Percentiles rank a stretch among this genome's conserved stretches.
These are phyloP conservation scores for Citrus unshiu DNA, from an alignment of 345 rosid genomes.

Conservation along the genomic window DNA sequence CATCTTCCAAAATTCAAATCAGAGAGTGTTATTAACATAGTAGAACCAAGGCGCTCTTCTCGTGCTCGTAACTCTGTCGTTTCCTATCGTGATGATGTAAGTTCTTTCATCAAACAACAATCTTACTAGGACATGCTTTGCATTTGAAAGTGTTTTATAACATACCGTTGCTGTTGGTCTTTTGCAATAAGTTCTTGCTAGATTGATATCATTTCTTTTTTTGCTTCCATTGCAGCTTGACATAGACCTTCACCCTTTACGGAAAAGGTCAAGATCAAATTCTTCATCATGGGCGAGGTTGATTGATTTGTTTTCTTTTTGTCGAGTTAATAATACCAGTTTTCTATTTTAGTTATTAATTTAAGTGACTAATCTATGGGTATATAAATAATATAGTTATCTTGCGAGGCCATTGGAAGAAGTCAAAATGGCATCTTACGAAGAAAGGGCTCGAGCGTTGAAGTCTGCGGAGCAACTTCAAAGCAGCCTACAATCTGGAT, in stretches of 20 bases:
- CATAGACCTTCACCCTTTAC: slow-evolving; percentile 11
- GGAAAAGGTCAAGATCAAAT: slow-evolving; percentile 25
- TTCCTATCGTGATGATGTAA: slow-evolving; percentile 44
- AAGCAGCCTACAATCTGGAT: slow-evolving; percentile 26
- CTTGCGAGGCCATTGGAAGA: slow-evolving; percentile 47
- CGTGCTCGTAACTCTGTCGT: slow-evolving; percentile 35
- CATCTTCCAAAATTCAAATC: slow-evolving; percentile 24
- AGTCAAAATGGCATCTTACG: slow-evolving; percentile 38
- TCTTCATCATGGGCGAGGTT: slow-evolving; percentile 40
- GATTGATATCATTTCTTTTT: neutral
- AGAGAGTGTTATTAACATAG: neutral
- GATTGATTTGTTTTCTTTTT: neutral
- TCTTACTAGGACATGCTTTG: neutral
- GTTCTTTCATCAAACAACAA: neutral
- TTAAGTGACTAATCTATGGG: neutral
- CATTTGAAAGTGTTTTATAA: neutral
- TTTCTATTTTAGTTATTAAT: neutral
- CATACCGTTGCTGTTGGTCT: no score
- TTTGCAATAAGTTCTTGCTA: no score
- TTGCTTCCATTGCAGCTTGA: slow-evolving; percentile 21
- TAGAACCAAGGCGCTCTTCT: slow-evolving; percentile 54
- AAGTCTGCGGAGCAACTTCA: slow-evolving; percentile 46
- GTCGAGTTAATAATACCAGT: neutral
- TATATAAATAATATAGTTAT: slow-evolving; percentile 29
- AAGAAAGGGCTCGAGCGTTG: slow-evolving; percentile 35